Base-by-base conservation (phyloP, 805 yeast genomes). In the Candida vaughaniae region DNA sequence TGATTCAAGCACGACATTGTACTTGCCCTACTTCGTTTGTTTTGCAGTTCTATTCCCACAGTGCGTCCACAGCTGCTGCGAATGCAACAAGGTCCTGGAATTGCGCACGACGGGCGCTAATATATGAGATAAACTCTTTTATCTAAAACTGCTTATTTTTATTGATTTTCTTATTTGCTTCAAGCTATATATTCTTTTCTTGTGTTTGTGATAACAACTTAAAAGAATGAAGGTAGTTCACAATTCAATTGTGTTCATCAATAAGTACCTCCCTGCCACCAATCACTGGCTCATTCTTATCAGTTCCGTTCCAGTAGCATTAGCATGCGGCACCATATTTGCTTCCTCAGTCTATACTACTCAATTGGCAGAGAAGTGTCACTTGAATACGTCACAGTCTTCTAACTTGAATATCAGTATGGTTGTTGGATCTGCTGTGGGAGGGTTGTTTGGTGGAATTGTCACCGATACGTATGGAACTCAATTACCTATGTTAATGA, bases 271-370 rank as follows among this genome's bases (percentile, higher is more conserved):
- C 4, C 62, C 62, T 2, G 20, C 29, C 16, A 56, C 62, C 1
- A 57, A 57, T 30, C 55, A 44, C 26, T 58, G 62, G 62, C 35
- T 54, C 6, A 45, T 49, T 7, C 45, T 61, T 25, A 29, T 45
- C 6, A 46, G 58, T 10, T 49, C 62, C 6, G 45, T 62, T 6
- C 65, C 66, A 1, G 65, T 62, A 15, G 57, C 64, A 0, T 42
- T 62, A n/a, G 47, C 66, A 1, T 46, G 62, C 17, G 67, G 67
- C 6, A 59, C 66, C 2, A 33, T 62, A 5, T 62, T 62, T 41
- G 64, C 60, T 7, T 61, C 49, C 42, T 61, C 66, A 2, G 58
- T 60, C 3, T 62, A 57, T 36, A 53, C 53, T 15, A 60, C 66
- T 7, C 61, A 60, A 32, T 48, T 62, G 28, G 64, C 63, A 4